Conservation (phyloP, 78 protist species). For the Ministeria vibrans region DNA sequence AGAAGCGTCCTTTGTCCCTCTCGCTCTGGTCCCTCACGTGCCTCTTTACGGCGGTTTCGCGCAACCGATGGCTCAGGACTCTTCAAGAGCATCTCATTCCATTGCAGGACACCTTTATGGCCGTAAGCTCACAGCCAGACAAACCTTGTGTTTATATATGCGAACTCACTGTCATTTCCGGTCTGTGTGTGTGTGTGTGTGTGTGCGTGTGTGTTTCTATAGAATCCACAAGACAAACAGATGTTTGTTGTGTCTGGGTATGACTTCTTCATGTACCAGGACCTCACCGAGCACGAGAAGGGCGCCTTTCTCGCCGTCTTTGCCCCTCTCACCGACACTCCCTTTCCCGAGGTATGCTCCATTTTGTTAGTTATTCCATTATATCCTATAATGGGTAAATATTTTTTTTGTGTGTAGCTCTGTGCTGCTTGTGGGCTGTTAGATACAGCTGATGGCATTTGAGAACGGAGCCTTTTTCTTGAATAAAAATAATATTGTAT, state of each 20-base stretch:
- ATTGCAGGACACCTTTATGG: not conserved
- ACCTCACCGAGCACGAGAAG: not conserved
- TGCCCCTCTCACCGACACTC: not conserved
- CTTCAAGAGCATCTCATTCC: not conserved
- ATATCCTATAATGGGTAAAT: too few relatives aligned
- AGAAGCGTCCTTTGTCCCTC: not conserved
- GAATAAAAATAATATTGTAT: too few relatives aligned
- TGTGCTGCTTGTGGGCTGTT: too few relatives aligned
- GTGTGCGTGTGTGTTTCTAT: not conserved
- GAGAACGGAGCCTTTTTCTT: too few relatives aligned
- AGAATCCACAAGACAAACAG: too few relatives aligned
- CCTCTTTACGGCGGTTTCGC: not conserved
- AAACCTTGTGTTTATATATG: too few relatives aligned
- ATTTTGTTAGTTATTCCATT: too few relatives aligned
- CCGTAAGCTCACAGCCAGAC: not conserved
- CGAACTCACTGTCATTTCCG: not conserved
- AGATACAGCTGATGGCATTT: too few relatives aligned
- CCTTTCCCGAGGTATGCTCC: not conserved
- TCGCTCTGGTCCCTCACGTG: constrained; percentile 4
- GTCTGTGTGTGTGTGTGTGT: not conserved
- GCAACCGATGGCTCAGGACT: not conserved
- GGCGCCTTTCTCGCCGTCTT: not conserved
- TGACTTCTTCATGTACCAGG: not conserved
- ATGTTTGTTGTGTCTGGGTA: too few relatives aligned
- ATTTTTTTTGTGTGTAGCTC: too few relatives aligned